Base-by-base conservation (phyloP, 2,329 filamentous ascomycete species). In the Orbilia oligospora region DNA sequence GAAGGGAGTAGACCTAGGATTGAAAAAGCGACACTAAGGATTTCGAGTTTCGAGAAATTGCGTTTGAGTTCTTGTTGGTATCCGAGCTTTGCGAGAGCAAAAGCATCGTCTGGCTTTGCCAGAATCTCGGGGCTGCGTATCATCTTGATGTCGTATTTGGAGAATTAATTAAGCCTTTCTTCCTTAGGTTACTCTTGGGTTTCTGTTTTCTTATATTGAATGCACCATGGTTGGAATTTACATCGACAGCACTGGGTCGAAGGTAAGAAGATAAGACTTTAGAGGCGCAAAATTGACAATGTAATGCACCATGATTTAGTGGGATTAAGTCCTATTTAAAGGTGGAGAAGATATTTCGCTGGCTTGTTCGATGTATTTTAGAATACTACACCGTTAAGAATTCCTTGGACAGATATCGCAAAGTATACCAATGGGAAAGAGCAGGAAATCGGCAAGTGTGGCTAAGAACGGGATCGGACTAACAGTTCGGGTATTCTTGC, bases 31-130 rank as follows among this genome's bases (percentile, higher is more conserved):
- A 89, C 75, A 30, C 88, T 89, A 80, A 91, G 90, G 18, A 90
- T 86, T 82, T 90, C 88, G n/a, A 90, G 84, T 77, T 88, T 89
- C 2, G 87, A 88, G 81, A 90, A 90, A 80, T 90, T 89, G 18
- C 89, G 86, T 55, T 87, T 86, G 38, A 91, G 84, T 82, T 91
- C 89, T 83, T 90, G 89, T 82, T 90, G 68, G 38, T 78, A 78
- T 18, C 73, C 73, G 6, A 78, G 67, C 44, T 68, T 78, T 5
- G 73, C 73, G 27, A 78, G 73, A 3, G 30, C 33, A 24, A 68
- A 63, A n/a, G 46, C 63, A 56, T 78, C 73, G n/a, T 71, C 73
- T 16, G 73, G 61, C 46, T 78, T 78, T n/a, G 58, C 73, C 41
- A 78, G 63, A 8, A 53, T 20, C n/a, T 30, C 48, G 16, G 66